Evolutionary conservation across 495 filamentous ascomycete genomes (phyloP).

Genomic region (Daldinia vernicosa): DNA sequence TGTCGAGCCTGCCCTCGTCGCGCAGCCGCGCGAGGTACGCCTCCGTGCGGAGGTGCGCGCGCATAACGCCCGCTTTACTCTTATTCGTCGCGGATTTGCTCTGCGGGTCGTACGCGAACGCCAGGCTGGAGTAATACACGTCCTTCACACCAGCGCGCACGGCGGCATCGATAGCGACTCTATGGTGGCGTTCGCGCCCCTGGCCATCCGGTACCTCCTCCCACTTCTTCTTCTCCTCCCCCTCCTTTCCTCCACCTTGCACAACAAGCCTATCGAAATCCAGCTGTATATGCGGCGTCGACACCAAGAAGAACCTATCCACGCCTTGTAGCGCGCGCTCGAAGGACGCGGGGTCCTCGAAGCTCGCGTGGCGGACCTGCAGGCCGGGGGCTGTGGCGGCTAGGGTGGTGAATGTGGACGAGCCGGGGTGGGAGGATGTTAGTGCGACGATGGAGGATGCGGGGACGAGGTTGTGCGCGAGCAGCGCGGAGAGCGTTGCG

Average conservation of each 20-base stretch:
- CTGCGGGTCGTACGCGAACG: conserved; percentile 26
- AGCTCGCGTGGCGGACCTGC: conserved; percentile 53
- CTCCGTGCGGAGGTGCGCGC: conserved; percentile 72
- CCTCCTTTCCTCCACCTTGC: too few relatives aligned
- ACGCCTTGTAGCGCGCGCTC: conserved; percentile 54
- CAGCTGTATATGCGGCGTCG: conserved; percentile 44
- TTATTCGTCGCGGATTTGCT: neutral
- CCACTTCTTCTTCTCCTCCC: neutral
- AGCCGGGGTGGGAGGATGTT: conserved; percentile 46
- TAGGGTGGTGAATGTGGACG: conserved; percentile 39
- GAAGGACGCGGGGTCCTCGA: conserved; percentile 50
- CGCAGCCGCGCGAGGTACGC: conserved; percentile 57
- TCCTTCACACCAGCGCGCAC: conserved; percentile 64
- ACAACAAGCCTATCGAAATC: conserved; percentile 23
- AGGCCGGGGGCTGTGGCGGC: conserved; percentile 45
- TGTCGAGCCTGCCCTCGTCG: conserved; percentile 39
- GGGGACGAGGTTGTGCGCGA: conserved; percentile 46
- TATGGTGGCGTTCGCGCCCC: conserved; percentile 59
- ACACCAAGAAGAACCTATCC: conserved; percentile 61
- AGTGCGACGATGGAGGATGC: conserved; percentile 50
- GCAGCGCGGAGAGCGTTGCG: conserved; percentile 52
- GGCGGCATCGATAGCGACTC: conserved; percentile 66
- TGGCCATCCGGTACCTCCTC: conserved; percentile 22
- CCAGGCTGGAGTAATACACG: conserved; percentile 75
- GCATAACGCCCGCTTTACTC: conserved; percentile 65